Percentiles rank a stretch among this genome's conserved stretches.
Conservation (phyloP, 371 early-diverging fungal species). For the Mucor lusitanicus region DNA sequence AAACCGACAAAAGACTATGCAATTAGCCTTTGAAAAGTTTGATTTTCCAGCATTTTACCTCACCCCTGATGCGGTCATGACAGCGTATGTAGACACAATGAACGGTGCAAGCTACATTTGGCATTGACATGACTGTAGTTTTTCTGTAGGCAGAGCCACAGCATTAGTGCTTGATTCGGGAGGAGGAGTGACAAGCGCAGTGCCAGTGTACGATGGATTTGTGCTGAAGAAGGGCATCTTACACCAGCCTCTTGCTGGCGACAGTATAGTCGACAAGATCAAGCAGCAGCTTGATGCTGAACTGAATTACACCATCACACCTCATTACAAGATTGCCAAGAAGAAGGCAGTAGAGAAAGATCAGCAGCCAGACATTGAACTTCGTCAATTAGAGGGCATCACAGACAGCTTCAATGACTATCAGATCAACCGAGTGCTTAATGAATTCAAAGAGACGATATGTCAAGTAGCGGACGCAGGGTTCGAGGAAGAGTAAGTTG, state of each 20-base stretch:
- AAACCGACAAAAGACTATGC: constrained; percentile 81
- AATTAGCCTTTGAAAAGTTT: constrained; percentile 93
- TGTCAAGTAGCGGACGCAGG: constrained; percentile 80
- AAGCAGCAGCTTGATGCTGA: constrained; percentile 62
- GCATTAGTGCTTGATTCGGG: constrained; percentile 94
- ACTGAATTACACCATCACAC: constrained; percentile 65
- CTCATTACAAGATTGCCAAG: constrained; percentile 77
- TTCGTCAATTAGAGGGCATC: constrained; percentile 57
- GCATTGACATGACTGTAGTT: constrained; percentile 30
- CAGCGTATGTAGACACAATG: constrained; percentile 70
- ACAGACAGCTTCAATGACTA: constrained; percentile 70
- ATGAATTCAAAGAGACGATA: constrained; percentile 93
- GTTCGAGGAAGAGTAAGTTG: constrained; percentile 67
- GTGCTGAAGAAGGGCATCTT: constrained; percentile 86
- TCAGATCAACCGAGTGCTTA: constrained; percentile 66
- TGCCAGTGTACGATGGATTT: constrained; percentile 95
- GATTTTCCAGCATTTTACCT: constrained; percentile 92
- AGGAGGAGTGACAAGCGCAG: constrained; percentile 81
- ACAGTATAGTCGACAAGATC: constrained; percentile 77
- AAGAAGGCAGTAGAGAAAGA: constrained; percentile 77
- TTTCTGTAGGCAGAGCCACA: constrained; percentile 88
- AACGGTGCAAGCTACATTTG: background rate
- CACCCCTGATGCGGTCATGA: constrained; percentile 84
- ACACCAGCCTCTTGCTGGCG: constrained; percentile 81
- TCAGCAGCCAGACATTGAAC: constrained; percentile 58